Conservation (phyloP, 2,329 filamentous ascomycete species). For the Xenoacremonium recifei region DNA sequence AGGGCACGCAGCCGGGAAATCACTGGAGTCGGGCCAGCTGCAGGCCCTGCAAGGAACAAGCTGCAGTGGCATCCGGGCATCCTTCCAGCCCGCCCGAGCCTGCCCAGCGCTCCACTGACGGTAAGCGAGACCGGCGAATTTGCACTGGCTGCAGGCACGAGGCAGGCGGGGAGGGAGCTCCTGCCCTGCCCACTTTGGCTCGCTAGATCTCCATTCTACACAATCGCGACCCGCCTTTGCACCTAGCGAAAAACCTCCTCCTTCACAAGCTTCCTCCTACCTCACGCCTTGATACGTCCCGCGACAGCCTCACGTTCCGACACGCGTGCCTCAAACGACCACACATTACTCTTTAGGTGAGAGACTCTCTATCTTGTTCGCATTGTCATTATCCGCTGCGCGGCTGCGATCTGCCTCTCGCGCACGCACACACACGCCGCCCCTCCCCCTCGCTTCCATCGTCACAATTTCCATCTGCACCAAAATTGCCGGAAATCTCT, state of each 20-base stretch:
- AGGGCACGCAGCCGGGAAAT: neutral
- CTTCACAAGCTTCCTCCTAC: slow-evolving; percentile 13
- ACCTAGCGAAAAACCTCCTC: slow-evolving; percentile 24
- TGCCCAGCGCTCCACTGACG: slow-evolving; percentile 24
- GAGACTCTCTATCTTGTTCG: neutral
- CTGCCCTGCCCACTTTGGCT: neutral
- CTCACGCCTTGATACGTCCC: no score
- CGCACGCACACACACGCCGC: no score
- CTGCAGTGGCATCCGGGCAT: slow-evolving; percentile 18
- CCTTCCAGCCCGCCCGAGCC: no score
- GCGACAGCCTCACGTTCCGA: no score
- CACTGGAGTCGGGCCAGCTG: no score
- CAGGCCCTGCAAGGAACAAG: slow-evolving; percentile 19
- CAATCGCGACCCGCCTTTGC: slow-evolving; percentile 21
- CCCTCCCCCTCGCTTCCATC: no score
- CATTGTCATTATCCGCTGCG: neutral
- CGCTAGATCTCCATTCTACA: slow-evolving; percentile 12
- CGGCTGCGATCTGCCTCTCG: no score
- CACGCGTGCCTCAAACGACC: no score
- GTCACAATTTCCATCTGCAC: neutral
- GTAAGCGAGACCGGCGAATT: slow-evolving; percentile 15
- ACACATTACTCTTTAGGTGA: no score
- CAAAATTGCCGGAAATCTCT: slow-evolving; percentile 22
- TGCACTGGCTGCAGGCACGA: slow-evolving; percentile 5
- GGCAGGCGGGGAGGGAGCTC: no score